Evolutionary conservation across 495 filamentous ascomycete genomes (phyloP).

Genomic region (Neurospora pannonica): DNA sequence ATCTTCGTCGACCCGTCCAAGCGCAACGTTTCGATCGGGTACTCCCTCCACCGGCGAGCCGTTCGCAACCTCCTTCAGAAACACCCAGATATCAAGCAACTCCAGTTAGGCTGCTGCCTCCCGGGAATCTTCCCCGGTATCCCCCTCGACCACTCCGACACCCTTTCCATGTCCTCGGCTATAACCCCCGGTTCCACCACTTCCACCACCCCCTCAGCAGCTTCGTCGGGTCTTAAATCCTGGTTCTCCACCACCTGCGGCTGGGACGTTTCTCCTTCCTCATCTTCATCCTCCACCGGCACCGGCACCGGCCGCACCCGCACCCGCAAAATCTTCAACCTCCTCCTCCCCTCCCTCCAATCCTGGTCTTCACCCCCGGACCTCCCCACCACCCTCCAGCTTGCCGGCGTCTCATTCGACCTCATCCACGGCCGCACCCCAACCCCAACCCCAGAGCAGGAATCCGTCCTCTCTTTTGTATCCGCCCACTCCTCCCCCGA

Average conservation of each 20-base stretch:
- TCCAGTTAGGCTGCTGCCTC: constrained; percentile 74
- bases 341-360: constrained; percentile 52
- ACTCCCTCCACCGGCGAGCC: constrained; percentile 73
- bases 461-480: constrained; percentile 65
- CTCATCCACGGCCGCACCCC: constrained; percentile 62
- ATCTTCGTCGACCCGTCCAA: constrained; percentile 76
- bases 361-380: constrained; percentile 68
- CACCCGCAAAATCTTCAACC: constrained; percentile 44
- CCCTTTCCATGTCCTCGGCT: constrained; percentile 33
- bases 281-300: constrained; percentile 50
- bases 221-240: constrained; percentile 32
- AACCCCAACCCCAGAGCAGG: constrained; percentile 7
- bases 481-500: constrained; percentile 67
- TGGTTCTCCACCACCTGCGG: constrained; percentile 42
- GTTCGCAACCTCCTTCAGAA: constrained; percentile 57
- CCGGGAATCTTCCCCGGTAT: constrained; percentile 71
- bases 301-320: constrained; percentile 61
- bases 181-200: constrained; percentile 28
- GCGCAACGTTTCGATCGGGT: constrained; percentile 76
- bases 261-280: constrained; percentile 51
- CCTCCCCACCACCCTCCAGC: constrained; percentile 58
- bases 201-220: background rate
- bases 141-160: constrained; percentile 45
- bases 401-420: constrained; percentile 61
- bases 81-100: constrained; percentile 50